Conservation (phyloP, 129 eudicot species). For the Sambucus nigra region DNA sequence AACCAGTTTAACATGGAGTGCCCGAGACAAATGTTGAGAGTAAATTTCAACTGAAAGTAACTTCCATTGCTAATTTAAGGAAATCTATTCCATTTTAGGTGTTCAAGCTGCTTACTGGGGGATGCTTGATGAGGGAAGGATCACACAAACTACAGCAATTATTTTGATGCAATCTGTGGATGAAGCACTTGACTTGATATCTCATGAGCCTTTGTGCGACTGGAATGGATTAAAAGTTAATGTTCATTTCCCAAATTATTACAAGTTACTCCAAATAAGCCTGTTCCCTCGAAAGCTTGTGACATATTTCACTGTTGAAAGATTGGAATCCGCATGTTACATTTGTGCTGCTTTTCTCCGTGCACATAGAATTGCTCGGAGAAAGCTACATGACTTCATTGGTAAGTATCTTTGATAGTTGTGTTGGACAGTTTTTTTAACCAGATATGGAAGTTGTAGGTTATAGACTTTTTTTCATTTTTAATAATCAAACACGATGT, state of each 20-base stretch:
- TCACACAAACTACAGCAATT: slow-evolving; percentile 62
- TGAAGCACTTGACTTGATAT: slow-evolving; percentile 71
- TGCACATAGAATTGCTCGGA: slow-evolving; percentile 78
- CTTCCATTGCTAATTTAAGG: not conserved
- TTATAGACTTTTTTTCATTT: slow-evolving; percentile 1
- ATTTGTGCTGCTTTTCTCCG: slow-evolving; percentile 91
- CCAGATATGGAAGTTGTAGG: not conserved
- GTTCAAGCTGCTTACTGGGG: slow-evolving; percentile 97
- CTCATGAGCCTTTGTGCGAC: slow-evolving; percentile 67
- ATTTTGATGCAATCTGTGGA: slow-evolving; percentile 91
- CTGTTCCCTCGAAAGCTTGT: slow-evolving; percentile 55
- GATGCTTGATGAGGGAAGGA: slow-evolving; percentile 97
- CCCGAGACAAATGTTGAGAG: not conserved
- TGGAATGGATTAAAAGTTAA: slow-evolving; percentile 64
- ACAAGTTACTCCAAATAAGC: slow-evolving; percentile 57
- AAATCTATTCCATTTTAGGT: slow-evolving; percentile 34
- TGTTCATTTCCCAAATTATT: slow-evolving; percentile 72
- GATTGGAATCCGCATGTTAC: slow-evolving; percentile 79
- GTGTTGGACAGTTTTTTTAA: not conserved
- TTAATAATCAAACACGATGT: too few relatives aligned
- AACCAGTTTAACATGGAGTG: not conserved
- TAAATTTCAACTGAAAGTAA: not conserved
- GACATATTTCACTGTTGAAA: slow-evolving; percentile 75
- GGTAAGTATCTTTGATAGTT: slow-evolving; percentile 33
- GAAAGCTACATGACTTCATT: slow-evolving; percentile 73